phyloP scores from a whole-genome alignment of 2,329 filamentous ascomycete genomes.

The Zymoseptoria tritici region DNA sequence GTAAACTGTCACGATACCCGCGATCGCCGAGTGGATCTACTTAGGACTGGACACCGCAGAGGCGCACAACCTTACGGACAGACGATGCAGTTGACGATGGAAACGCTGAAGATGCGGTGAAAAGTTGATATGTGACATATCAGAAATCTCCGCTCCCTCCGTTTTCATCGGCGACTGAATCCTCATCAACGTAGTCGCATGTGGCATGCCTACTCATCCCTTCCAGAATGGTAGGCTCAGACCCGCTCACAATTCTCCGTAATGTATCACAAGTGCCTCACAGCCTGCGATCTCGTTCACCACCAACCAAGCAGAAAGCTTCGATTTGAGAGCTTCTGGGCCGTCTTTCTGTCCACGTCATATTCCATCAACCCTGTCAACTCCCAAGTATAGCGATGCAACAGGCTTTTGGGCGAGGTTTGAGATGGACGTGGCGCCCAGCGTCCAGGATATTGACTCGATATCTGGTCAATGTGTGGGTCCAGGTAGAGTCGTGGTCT shows the following conservation, averaged over 20 bases:
- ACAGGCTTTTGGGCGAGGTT: background rate
- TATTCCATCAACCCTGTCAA: background rate
- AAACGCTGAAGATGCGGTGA: conserved; percentile 9
- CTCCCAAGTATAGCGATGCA: background rate
- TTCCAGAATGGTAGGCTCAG: background rate
- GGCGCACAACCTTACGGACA: background rate
- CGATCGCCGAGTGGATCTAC: background rate
- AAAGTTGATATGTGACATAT: conserved; percentile 22
- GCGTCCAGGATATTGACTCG: background rate
- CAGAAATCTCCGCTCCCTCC: background rate
- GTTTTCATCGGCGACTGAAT: background rate
- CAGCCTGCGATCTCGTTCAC: background rate
- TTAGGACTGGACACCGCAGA: background rate
- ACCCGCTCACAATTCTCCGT: background rate
- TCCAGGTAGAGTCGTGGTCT: background rate
- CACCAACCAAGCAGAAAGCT: background rate
- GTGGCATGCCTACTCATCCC: background rate
- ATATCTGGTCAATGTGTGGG: background rate
- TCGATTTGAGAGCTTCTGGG: background rate
- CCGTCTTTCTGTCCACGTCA: background rate
- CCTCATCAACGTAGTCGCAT: background rate
- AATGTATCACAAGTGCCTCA: background rate
- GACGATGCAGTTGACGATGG: conserved; percentile 7
- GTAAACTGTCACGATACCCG: background rate
- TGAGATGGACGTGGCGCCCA: background rate